Evolutionary conservation across 257 asterid genomes (phyloP).

Genomic region (Solanum bulbocastanum): DNA sequence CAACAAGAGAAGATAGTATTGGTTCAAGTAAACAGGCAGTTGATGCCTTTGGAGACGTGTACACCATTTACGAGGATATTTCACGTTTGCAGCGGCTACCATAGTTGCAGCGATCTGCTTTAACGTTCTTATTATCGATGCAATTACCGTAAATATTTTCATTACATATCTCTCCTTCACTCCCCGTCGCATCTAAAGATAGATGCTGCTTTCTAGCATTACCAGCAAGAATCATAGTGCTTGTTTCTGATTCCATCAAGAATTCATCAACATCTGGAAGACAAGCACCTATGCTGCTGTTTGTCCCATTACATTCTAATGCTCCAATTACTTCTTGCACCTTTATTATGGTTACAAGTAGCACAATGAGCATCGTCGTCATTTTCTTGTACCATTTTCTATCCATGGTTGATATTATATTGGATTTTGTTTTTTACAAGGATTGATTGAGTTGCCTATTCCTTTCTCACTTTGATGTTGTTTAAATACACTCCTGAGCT

Average conservation of each 20-base stretch:
- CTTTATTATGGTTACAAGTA: background rate
- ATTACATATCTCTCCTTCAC: rapidly evolving
- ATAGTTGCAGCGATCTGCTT: rapidly evolving
- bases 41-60: background rate
- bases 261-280: slow-evolving; percentile 1
- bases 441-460: background rate
- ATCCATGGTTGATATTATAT: background rate
- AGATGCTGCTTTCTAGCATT: background rate
- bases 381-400: background rate
- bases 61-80: background rate
- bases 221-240: background rate
- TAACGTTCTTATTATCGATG: background rate
- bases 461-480: background rate
- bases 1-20: background rate
- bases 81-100: background rate
- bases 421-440: background rate
- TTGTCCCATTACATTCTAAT: slow-evolving; percentile 7
- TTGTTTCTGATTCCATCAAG: slow-evolving; percentile 12
- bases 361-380: background rate
- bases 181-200: rapidly evolving
- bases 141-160: background rate
- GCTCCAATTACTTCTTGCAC: background rate
- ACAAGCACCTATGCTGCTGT: background rate
- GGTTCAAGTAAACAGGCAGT: background rate
- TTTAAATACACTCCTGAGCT: background rate